phyloP scores from a whole-genome alignment of 1,284 basidiomycete species.

The Tremellales sp. region DNA sequence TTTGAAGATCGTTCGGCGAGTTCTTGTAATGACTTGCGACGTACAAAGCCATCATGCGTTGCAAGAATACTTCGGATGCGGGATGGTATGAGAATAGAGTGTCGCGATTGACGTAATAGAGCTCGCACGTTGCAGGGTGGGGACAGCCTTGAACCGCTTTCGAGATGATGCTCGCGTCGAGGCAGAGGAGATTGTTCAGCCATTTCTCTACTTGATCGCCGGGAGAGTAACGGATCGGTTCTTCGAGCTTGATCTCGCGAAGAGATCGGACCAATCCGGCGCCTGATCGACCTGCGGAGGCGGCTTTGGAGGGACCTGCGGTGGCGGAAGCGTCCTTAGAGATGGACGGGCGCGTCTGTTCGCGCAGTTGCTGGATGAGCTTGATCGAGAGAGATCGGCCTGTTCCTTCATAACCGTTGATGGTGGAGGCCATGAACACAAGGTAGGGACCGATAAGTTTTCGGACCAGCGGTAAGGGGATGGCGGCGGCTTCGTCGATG shows the following conservation, averaged over 20 bases:
- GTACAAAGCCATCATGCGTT: conserved; percentile 97
- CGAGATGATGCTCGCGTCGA: conserved; percentile 78
- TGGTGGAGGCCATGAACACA: conserved; percentile 96
- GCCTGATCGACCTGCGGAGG: conserved; percentile 40
- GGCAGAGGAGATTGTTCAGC: conserved; percentile 86
- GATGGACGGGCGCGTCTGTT: conserved; percentile 64
- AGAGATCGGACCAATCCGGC: conserved; percentile 63
- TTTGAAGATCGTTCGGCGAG: conserved; percentile 95
- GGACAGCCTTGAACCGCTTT: conserved; percentile 72
- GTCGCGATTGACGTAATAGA: conserved; percentile 94
- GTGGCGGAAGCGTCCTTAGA: conserved; percentile 52
- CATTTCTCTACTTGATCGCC: conserved; percentile 92
- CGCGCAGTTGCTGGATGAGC: conserved; percentile 93
- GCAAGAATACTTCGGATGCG: conserved; percentile 92
- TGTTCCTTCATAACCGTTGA: conserved; percentile 99
- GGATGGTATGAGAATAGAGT: conserved; percentile 97
- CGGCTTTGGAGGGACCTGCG: conserved; percentile 37
- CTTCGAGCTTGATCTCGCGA: conserved; percentile 90
- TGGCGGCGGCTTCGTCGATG: conserved; percentile 98
- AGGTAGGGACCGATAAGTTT: conserved; percentile 96
- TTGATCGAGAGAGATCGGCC: conserved; percentile 96
- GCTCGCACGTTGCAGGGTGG: conserved; percentile 87
- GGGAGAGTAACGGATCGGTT: conserved; percentile 86
- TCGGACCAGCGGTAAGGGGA: conserved; percentile 89
- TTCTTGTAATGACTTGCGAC: conserved; percentile 99